Percentiles rank a stretch among this genome's conserved stretches.
Evolutionary conservation across 169 alveolate genomes (phyloP).

Genomic region (Eimeria sp.): DNA sequence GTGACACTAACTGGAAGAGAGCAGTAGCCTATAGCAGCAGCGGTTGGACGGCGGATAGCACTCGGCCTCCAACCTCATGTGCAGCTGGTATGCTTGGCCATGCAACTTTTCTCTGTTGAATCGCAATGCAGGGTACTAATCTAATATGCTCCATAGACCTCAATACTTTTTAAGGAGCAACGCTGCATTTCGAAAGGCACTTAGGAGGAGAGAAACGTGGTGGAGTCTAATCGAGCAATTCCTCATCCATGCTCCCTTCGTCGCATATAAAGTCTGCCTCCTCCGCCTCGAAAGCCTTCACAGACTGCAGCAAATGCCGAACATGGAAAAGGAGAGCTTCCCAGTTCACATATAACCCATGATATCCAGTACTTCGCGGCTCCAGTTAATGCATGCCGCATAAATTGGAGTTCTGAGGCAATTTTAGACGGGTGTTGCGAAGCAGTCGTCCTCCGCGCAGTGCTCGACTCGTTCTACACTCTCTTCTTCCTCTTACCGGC

Average conservation of each 20-base stretch:
- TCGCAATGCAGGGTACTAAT: not conserved
- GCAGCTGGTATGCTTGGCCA: not conserved
- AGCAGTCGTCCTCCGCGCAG: not conserved
- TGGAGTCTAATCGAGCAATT: slow-evolving; percentile 36
- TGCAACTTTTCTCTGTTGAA: not conserved
- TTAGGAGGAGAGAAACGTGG: not conserved
- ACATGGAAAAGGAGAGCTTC: not conserved
- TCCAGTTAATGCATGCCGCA: not conserved
- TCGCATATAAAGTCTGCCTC: slow-evolving; percentile 54
- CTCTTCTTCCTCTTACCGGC: slow-evolving; percentile 85
- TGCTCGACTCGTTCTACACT: not conserved
- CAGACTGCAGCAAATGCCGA: slow-evolving; percentile 69
- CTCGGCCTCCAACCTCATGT: not conserved
- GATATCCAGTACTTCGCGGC: not conserved
- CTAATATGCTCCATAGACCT: not conserved
- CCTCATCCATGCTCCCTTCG: slow-evolving; percentile 72
- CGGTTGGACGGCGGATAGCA: not conserved
- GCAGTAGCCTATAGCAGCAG: not conserved
- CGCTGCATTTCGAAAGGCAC: not conserved
- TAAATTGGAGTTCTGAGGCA: not conserved
- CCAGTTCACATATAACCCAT: not conserved
- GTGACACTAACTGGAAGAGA: not conserved
- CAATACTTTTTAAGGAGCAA: not conserved
- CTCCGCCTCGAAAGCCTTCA: slow-evolving; percentile 60
- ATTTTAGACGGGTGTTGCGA: not conserved